Evolutionary conservation across 1,284 basidiomycete species (phyloP), one percentile per base, ranked within the genome.

Genomic region (Cutaneotrichosporon curvatum): DNA sequence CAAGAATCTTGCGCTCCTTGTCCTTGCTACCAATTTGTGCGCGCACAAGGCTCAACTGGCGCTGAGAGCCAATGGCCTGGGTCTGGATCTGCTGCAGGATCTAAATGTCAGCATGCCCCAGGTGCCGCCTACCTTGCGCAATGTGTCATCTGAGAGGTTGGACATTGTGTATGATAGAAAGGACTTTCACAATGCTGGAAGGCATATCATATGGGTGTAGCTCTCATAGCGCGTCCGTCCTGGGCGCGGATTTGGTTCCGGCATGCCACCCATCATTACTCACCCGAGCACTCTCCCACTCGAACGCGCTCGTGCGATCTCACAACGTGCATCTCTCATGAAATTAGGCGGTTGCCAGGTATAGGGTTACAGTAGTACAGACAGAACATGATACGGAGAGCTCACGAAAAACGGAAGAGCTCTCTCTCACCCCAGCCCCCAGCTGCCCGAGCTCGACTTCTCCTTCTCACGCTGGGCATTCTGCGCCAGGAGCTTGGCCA

Each of bases 41-140:
- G 32, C 75, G 74, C 30, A 85, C 80, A 46, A 86, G 51, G 55
- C 78, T 80, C 38, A 88, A 77, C 23, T 84, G 79, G 47, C 84
- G 79, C 63, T 89, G 86, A 3, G 87, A 85, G 59, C 84, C 79
- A 20, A 89, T 73, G 11, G 86, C 86, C 20, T 72, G 86, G 82
- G 72, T 83, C 81, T 94, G 88, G 49, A 92, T 90, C 74, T 92
- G 89, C 41, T 85, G 73, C 45, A 94, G 74, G 67, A 94, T 91
- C 89, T 20, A 15, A 19, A 10, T 22, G 40, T 56, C 19, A 64
- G 54, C 28, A 33, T n/a, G 19, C 37, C 20, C 21, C 6, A 16
- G 14, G 40, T 7, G 18, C 21, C 15, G 10, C 62, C 45, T 31
- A 87, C 87, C 79, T 85, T 90, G 68, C 83, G 78, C 41, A 91